Evolutionary conservation across 1,139 yeast species (phyloP).

Genomic region (Martiniozyma asiatica): DNA sequence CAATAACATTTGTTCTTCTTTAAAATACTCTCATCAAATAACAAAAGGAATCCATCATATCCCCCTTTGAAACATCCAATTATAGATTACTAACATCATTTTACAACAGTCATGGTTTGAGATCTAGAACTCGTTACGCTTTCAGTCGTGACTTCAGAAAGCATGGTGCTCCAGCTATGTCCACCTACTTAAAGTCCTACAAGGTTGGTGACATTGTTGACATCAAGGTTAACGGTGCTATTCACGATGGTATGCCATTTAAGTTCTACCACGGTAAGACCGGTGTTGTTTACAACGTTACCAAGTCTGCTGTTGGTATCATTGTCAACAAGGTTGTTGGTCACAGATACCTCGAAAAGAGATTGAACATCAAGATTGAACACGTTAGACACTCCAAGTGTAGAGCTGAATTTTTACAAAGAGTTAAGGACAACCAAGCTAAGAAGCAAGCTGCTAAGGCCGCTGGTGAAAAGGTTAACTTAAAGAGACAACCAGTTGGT

Average conservation of each 20-base stretch:
- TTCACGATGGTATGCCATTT: slow-evolving; percentile 99
- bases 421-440: slow-evolving; percentile 95
- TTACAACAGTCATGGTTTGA: slow-evolving; percentile 82
- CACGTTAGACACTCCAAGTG: slow-evolving; percentile 99
- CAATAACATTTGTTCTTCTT: too few relatives aligned
- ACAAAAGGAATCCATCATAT: too few relatives aligned
- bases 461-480: slow-evolving; percentile 78
- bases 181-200: slow-evolving; percentile 96
- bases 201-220: slow-evolving; percentile 99
- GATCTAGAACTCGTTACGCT: slow-evolving; percentile 99
- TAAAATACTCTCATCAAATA: too few relatives aligned
- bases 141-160: slow-evolving; percentile 99
- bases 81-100: slow-evolving; percentile 3
- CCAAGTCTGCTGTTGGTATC: slow-evolving; percentile 97
- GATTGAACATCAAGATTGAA: slow-evolving; percentile 96
- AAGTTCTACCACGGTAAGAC: slow-evolving; percentile 99
- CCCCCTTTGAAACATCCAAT: neutral
- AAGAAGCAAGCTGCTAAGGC: slow-evolving; percentile 91
- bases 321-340: slow-evolving; percentile 97
- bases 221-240: slow-evolving; percentile 97
- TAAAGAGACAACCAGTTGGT: slow-evolving; percentile 97
- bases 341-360: slow-evolving; percentile 97
- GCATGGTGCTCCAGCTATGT: slow-evolving; percentile 90
- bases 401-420: slow-evolving; percentile 97
- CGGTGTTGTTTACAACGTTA: slow-evolving; percentile 96